These are phyloP conservation scores for Stephanodiscus triporus DNA, from an alignment of 108 stramenopile genomes.

Conservation along the genomic window DNA sequence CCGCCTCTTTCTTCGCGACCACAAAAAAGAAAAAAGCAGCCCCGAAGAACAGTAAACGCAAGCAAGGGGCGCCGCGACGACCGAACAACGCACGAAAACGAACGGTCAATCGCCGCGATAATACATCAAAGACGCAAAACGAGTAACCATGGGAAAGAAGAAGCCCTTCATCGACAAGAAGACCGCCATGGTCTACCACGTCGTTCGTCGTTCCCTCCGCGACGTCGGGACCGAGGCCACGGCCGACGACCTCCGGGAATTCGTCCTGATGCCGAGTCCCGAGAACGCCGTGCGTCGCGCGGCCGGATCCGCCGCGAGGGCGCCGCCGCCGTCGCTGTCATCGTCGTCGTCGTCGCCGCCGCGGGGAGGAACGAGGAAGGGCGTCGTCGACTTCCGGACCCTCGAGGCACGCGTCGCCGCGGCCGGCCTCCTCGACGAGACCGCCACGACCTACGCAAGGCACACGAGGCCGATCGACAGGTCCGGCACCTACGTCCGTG, in stretches of 20 bases:
- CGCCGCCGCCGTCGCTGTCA: not conserved
- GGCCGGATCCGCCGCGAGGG: not conserved
- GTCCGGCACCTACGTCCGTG: slow-evolving; percentile 44
- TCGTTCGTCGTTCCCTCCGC: slow-evolving; percentile 83
- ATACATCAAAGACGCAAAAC: too few relatives aligned
- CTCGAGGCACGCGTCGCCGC: slow-evolving; percentile 29
- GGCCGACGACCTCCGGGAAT: slow-evolving; percentile 47
- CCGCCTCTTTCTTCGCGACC: too few relatives aligned
- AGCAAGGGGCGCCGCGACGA: too few relatives aligned
- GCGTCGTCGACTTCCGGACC: slow-evolving; percentile 9
- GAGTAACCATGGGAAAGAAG: slow-evolving; percentile 91
- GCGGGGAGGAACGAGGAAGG: not conserved
- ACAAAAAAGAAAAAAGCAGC: too few relatives aligned
- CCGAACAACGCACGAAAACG: too few relatives aligned
- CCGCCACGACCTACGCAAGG: slow-evolving; percentile 84
- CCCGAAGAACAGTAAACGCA: too few relatives aligned
- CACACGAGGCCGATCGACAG: slow-evolving; percentile 89
- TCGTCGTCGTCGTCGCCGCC: not conserved
- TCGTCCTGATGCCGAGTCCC: slow-evolving; percentile 72
- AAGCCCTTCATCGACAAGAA: slow-evolving; percentile 92
- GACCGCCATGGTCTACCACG: slow-evolving; percentile 77
- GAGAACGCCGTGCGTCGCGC: slow-evolving; percentile 32
- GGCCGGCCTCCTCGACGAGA: slow-evolving; percentile 76
- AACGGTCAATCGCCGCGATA: too few relatives aligned
- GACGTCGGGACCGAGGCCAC: slow-evolving; percentile 76